These are phyloP conservation scores for Pinus taeda DNA, from an alignment of 75 land plant species.

Conservation along the genomic window DNA sequence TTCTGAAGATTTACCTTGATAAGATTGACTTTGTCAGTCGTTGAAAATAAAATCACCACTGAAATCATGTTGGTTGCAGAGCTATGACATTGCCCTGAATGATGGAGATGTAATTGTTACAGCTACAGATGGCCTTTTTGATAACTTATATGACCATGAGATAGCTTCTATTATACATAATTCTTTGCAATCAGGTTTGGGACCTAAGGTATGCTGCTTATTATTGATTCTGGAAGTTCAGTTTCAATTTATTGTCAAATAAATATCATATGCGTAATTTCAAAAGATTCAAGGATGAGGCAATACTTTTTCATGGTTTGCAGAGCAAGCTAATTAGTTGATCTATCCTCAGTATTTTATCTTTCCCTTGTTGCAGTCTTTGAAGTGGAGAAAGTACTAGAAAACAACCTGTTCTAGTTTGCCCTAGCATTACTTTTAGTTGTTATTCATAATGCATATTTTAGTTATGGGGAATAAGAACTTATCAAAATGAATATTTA, in stretches of 20 bases:
- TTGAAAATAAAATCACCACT: neutral
- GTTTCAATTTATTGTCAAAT: neutral
- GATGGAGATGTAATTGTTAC: constrained; percentile 80
- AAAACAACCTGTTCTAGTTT: too few species aligned
- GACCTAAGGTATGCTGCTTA: constrained; percentile 44
- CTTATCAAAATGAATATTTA: too few species aligned
- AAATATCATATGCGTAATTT: neutral
- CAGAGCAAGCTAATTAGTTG: neutral
- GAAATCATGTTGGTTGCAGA: constrained; percentile 32
- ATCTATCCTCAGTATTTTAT: constrained; percentile 1
- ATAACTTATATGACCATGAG: constrained; percentile 81
- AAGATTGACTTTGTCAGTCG: neutral
- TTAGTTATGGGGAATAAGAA: too few species aligned
- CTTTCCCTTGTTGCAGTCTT: neutral
- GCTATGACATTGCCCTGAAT: constrained; percentile 45
- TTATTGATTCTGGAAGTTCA: neutral
- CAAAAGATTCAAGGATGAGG: too few species aligned
- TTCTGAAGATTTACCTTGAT: neutral
- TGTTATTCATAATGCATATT: too few species aligned
- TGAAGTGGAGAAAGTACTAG: neutral
- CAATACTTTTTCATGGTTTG: neutral
- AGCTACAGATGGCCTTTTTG: constrained; percentile 88
- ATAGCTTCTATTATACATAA: constrained; percentile 50
- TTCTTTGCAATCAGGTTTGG: constrained; percentile 34
- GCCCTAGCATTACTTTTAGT: too few species aligned